Evolutionary conservation across 2,329 filamentous ascomycete genomes (phyloP).

Genomic region (Beauveria sp.): DNA sequence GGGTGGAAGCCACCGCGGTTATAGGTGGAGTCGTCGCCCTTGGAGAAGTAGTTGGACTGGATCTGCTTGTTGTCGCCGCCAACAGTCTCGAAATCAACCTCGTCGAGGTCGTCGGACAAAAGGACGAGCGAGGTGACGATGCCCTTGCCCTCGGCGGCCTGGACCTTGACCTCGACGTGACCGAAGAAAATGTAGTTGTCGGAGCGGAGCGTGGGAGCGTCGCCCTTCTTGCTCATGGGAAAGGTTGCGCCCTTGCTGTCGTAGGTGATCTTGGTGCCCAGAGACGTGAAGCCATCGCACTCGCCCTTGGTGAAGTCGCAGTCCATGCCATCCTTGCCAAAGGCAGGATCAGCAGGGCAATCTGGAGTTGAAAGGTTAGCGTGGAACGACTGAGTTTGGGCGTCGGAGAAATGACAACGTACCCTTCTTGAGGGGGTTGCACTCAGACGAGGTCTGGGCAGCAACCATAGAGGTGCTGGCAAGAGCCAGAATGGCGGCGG

Average conservation of each 20-base stretch:
- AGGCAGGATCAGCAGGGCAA: slow-evolving; percentile 69
- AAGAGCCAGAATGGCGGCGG: slow-evolving; percentile 39
- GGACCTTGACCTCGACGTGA: slow-evolving; percentile 68
- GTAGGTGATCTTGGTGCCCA: slow-evolving; percentile 43
- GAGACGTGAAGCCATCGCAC: slow-evolving; percentile 46
- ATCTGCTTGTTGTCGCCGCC: slow-evolving; percentile 67
- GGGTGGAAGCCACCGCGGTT: slow-evolving; percentile 59
- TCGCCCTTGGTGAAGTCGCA: slow-evolving; percentile 73
- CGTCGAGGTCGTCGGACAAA: slow-evolving; percentile 80
- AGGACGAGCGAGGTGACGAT: slow-evolving; percentile 87
- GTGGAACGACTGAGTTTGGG: too few species aligned
- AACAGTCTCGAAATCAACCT: slow-evolving; percentile 96
- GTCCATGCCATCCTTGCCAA: slow-evolving; percentile 48
- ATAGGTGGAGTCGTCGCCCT: slow-evolving; percentile 63
- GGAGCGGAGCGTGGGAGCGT: slow-evolving; percentile 65
- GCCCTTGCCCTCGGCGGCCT: slow-evolving; percentile 71
- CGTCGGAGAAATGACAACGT: slow-evolving; percentile 15
- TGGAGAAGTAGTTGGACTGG: slow-evolving; percentile 81
- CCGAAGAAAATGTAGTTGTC: slow-evolving; percentile 97
- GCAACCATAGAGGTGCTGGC: slow-evolving; percentile 41
- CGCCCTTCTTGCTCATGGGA: slow-evolving; percentile 58
- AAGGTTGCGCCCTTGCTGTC: slow-evolving; percentile 42
- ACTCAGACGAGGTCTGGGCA: slow-evolving; percentile 49
- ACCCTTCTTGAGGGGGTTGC: slow-evolving; percentile 48
- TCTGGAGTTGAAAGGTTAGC: slow-evolving; percentile 26